phyloP scores from a whole-genome alignment of 495 filamentous ascomycete species.

The Cryomyces antarcticus region DNA sequence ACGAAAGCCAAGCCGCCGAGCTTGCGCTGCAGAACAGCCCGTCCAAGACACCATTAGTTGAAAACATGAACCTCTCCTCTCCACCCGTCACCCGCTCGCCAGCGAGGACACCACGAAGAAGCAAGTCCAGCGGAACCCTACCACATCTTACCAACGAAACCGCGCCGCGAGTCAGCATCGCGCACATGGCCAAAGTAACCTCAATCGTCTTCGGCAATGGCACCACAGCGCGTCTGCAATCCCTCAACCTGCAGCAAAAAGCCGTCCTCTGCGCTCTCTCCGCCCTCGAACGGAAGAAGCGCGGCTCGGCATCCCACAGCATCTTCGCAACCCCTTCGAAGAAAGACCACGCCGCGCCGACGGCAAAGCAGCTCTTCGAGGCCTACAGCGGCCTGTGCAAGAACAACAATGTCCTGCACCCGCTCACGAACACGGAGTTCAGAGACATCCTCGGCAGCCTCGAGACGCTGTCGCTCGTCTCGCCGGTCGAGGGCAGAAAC shows the following conservation, averaged over 20 bases:
- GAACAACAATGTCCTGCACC: slow-evolving; percentile 64
- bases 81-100: slow-evolving; percentile 20
- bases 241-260: slow-evolving; percentile 89
- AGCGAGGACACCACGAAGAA: slow-evolving; percentile 3
- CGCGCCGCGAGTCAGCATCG: slow-evolving; percentile 77
- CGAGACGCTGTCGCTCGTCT: slow-evolving; percentile 63
- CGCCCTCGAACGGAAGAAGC: slow-evolving; percentile 50
- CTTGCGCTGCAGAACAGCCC: slow-evolving; percentile 27
- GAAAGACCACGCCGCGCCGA: slow-evolving; percentile 36
- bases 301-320: slow-evolving; percentile 1
- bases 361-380: slow-evolving; percentile 56
- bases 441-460: slow-evolving; percentile 78
- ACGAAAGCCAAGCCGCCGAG: slow-evolving; percentile 31
- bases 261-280: slow-evolving; percentile 76
- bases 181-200: slow-evolving; percentile 76
- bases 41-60: slow-evolving; percentile 37
- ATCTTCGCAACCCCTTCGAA: slow-evolving; percentile 37
- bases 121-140: slow-evolving; percentile 21
- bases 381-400: slow-evolving; percentile 64
- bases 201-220: slow-evolving; percentile 73
- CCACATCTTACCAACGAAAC: slow-evolving; percentile 41
- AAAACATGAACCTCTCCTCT: slow-evolving; percentile 51
- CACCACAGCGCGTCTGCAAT: slow-evolving; percentile 58
- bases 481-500: slow-evolving; percentile 41
- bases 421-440: slow-evolving; percentile 76